A percentile compares a stretch with the other conserved stretches of the same genome.
phyloP scores from a whole-genome alignment of 2,329 filamentous ascomycete species.

The Plectosphaerella sp. region DNA sequence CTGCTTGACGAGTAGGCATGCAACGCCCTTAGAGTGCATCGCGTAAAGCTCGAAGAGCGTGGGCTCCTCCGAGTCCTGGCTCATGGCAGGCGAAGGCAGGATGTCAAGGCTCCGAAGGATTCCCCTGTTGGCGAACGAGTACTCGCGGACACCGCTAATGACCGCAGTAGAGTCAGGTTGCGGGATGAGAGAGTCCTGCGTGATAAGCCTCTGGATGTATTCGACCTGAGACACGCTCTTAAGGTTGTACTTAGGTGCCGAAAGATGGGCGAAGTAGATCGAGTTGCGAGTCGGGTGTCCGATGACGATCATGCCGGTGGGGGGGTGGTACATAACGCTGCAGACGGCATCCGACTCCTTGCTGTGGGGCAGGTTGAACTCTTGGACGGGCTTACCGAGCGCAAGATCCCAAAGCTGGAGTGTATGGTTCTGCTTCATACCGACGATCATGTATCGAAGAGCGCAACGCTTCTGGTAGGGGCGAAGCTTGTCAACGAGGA shows the following conservation, averaged over 20 bases:
- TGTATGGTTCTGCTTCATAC: slow-evolving; percentile 98
- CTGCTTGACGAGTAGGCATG: slow-evolving; percentile 79
- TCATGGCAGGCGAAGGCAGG: slow-evolving; percentile 64
- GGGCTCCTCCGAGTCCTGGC: slow-evolving; percentile 61
- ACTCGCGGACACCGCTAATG: slow-evolving; percentile 93
- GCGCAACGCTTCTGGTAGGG: slow-evolving; percentile 88
- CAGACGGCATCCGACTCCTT: slow-evolving; percentile 98
- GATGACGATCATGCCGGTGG: slow-evolving; percentile 88
- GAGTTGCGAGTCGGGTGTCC: slow-evolving; percentile 97
- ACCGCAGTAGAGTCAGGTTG: slow-evolving; percentile 93
- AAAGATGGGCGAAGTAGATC: slow-evolving; percentile 94
- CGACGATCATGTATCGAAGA: slow-evolving; percentile 91
- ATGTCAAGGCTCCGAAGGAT: slow-evolving; percentile 87
- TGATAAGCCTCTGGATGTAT: slow-evolving; percentile 74
- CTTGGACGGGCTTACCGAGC: slow-evolving; percentile 90
- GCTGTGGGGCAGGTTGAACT: slow-evolving; percentile 92
- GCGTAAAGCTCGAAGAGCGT: slow-evolving; percentile 91
- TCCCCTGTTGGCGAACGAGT: slow-evolving; percentile 84
- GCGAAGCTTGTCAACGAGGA: slow-evolving; percentile 93
- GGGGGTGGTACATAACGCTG: slow-evolving; percentile 90
- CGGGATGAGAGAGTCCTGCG: slow-evolving; percentile 67
- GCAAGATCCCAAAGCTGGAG: slow-evolving; percentile 98
- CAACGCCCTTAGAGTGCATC: slow-evolving; percentile 97
- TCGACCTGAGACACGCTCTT: slow-evolving; percentile 79
- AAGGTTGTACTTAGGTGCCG: slow-evolving; percentile 87